Base-by-base conservation (phyloP, 2,329 filamentous ascomycete species). In the Apiospora hydei region DNA sequence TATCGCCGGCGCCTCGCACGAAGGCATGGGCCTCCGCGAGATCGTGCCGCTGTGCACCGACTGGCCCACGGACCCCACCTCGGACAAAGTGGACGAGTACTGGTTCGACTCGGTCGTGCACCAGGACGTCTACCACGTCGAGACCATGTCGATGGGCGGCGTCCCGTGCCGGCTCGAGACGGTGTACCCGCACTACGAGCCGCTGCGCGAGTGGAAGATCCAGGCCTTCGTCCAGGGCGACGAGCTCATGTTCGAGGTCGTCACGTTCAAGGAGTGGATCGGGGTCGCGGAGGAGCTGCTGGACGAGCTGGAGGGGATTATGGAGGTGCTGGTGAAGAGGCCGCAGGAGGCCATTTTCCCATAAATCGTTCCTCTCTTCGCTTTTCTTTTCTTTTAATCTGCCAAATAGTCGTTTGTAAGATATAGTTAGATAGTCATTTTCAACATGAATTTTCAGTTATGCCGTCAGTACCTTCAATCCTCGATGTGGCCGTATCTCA, bases 121-220 rank as follows among this genome's bases (percentile, higher is more conserved):
- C 78, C 88, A 90, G 79, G 88, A 89, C 75, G 88, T 88, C 64
- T 87, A 88, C 71, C 89, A 91, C 77, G 88, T 91, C n/a, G 89
- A 91, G 76, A 83, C 81, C 38, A 83, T 90, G 16, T 79, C 75
- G 5, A 83, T 86, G 72, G 77, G 80, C n/a, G 77, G 75, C 30
- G 81, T 79, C 16, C 73, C 41, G 67, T 85, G 81, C 76, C 81
- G 82, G 53, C 85, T 90, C 74, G 89, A 91, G 80, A 91, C 89
- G 14, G 77, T 88, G 21, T 91, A 90, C 76, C 88, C 89, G 3
- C 86, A 89, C 75, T 83, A 86, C 44, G 88, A 90, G 74, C 88
- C 87, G 49, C 79, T 89, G 57, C 80, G 84, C 24, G 87, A 86
- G 77, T 90, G 89, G 83, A 90, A 91, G 83, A 84, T 91, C 51